Conservation (phyloP, 225 moss, liverwort and hornwort species). For the Lunularia cruciata region DNA sequence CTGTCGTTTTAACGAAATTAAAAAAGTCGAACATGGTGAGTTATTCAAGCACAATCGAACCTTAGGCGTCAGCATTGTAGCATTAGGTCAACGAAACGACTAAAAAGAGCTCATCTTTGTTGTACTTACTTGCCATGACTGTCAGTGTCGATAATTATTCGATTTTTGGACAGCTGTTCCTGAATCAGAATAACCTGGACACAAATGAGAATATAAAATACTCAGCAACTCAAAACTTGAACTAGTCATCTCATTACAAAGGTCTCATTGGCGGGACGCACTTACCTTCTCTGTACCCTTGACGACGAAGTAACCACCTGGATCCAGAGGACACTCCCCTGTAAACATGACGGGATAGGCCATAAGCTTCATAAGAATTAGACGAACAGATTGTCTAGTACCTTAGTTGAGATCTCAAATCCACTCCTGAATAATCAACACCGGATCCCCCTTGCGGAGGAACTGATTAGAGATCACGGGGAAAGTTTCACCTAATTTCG, state of each 20-base stretch:
- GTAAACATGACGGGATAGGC: constrained; percentile 21
- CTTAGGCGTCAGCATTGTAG: neutral
- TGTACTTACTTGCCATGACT: constrained; percentile 92
- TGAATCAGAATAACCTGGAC: constrained; percentile 94
- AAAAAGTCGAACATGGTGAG: too few relatives aligned
- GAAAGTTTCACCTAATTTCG: constrained; percentile 82
- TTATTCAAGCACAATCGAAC: too few relatives aligned
- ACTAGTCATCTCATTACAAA: neutral
- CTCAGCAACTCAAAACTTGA: neutral
- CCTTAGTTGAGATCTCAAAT: too few relatives aligned
- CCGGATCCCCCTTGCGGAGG: neutral
- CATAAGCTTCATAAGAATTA: too few relatives aligned
- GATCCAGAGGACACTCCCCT: constrained; percentile 99
- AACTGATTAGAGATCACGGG: too few relatives aligned
- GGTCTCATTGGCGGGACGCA: neutral
- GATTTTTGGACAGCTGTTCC: constrained; percentile 97
- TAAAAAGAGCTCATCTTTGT: neutral
- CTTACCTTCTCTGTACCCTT: constrained; percentile 97
- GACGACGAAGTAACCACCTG: constrained; percentile 98
- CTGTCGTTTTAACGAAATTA: too few relatives aligned
- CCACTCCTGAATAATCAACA: neutral
- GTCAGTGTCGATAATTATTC: constrained; percentile 89
- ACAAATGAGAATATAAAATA: constrained; percentile 1
- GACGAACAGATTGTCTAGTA: too few relatives aligned
- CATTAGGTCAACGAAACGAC: neutral